Evolutionary conservation across 2,329 filamentous ascomycete species (phyloP), one percentile per base, ranked within the genome.

Genomic region (Colletotrichum eremochloae): DNA sequence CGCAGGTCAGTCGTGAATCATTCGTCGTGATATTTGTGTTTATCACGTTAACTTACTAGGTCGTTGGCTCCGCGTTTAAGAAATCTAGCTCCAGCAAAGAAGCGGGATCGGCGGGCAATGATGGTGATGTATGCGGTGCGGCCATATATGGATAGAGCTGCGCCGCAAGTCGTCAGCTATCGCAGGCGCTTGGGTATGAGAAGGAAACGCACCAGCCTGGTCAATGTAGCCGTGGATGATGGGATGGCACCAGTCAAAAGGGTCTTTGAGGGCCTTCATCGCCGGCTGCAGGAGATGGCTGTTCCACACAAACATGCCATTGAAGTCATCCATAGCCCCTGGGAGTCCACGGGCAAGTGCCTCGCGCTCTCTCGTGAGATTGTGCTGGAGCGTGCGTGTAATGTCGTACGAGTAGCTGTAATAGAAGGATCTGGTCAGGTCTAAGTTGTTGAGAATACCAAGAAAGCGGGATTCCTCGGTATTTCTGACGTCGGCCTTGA

Each of bases 241-340:
- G 0, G 96, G 95, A 33, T 97, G 88, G 80, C 96, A 99, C 96
- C 96, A 99, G 79, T 98, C 95, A 79, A 94, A 97, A 0, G 94
- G 91, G 76, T 95, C 93, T 74, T 92, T 92, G 50, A 99, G 84
- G 7, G 88, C 88, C 24, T 85, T 83, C 15, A 89, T 85, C 0
- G 93, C 94, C 0, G 96, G 95, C 72, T 92, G 87, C 24, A 99
- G 87, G 5, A 99, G 87, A 81, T 98, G 93, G 76, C 94, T 90
- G 77, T 99, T 99, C 96, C 96, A 99, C 3, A 98, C 93, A 79
- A 99, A 99, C 96, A 99, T 99, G 50, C 93, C 90, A 78, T 98
- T 97, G 79, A 93, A 93, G 76, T 95, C 90, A 42, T 89, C 87
- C 58, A 68, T 60, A 1, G 65, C 65, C 38, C 88, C 85, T 2